Percentiles rank a stretch among this genome's conserved stretches.
These are phyloP conservation scores for Rhododendron simsii DNA, from an alignment of 148 eudicot species.

Conservation along the genomic window DNA sequence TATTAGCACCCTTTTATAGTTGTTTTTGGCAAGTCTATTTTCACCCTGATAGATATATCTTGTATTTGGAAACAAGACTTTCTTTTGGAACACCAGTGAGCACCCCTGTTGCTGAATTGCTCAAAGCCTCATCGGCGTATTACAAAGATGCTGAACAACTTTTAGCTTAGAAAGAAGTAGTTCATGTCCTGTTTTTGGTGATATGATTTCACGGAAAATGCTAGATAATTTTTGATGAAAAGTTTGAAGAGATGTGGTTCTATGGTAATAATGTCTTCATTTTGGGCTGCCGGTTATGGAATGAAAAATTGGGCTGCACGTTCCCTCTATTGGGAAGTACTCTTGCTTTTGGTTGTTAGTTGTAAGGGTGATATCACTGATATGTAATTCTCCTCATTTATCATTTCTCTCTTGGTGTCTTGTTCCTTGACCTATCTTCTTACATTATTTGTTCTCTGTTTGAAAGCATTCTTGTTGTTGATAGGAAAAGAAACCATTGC, in stretches of 20 bases:
- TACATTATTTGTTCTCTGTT: neutral
- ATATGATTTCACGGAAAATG: neutral
- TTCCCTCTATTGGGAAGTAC: neutral
- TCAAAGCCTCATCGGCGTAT: neutral
- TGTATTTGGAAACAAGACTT: neutral
- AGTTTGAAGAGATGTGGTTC: neutral
- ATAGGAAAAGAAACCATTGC: neutral
- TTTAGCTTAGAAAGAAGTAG: neutral
- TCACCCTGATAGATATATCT: neutral
- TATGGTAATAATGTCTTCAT: neutral
- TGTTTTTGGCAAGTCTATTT: neutral
- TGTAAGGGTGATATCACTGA: neutral
- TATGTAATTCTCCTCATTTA: neutral
- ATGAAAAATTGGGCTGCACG: neutral
- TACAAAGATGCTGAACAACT: neutral
- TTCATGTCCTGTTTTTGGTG: neutral
- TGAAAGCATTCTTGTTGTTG: neutral
- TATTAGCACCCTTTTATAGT: neutral
- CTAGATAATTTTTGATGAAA: neutral
- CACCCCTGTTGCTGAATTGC: neutral
- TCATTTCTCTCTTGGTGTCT: neutral
- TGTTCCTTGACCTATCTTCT: neutral
- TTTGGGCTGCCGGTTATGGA: neutral
- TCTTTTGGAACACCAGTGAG: neutral
- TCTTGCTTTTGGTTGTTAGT: neutral